Conservation (phyloP, 441 rosid species). For the Arabidopsis lyrata region DNA sequence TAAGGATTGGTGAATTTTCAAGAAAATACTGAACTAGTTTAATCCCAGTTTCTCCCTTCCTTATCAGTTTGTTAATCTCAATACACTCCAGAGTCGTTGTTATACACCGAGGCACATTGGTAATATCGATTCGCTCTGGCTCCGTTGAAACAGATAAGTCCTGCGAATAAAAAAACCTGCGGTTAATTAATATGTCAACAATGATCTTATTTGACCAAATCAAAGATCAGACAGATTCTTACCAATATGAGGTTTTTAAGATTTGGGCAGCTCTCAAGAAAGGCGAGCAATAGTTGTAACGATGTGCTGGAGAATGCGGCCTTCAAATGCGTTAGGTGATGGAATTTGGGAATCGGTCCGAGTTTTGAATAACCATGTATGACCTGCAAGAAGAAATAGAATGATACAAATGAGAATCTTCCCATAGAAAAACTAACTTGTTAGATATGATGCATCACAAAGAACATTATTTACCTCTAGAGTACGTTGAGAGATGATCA, state of each 20-base stretch:
- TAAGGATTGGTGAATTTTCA: conserved; percentile 15
- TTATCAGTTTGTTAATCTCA: not conserved
- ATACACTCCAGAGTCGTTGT: conserved; percentile 13
- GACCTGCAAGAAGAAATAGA: not conserved
- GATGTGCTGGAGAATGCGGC: not conserved
- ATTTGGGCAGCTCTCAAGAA: conserved; percentile 41
- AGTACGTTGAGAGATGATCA: conserved; percentile 20
- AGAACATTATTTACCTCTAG: conserved; percentile 6
- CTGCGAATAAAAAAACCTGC: not conserved
- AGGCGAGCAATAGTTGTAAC: not conserved
- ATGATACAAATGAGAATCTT: not conserved
- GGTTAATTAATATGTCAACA: not conserved
- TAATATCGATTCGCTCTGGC: not conserved
- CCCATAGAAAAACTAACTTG: not conserved
- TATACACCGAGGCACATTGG: conserved; percentile 15
- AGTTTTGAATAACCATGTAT: not conserved
- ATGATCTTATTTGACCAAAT: not conserved
- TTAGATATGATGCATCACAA: not conserved
- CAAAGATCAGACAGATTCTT: conserved; percentile 2
- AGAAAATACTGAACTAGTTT: conserved; percentile 11
- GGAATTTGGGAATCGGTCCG: not conserved
- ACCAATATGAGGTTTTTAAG: conserved; percentile 22
- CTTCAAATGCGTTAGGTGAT: not conserved
- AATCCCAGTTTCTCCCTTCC: not conserved
- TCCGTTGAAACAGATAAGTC: not conserved